A percentile compares a stretch with the other conserved stretches of the same genome.
Evolutionary conservation across 441 rosid genomes (phyloP).

Genomic region (Croton setiger): DNA sequence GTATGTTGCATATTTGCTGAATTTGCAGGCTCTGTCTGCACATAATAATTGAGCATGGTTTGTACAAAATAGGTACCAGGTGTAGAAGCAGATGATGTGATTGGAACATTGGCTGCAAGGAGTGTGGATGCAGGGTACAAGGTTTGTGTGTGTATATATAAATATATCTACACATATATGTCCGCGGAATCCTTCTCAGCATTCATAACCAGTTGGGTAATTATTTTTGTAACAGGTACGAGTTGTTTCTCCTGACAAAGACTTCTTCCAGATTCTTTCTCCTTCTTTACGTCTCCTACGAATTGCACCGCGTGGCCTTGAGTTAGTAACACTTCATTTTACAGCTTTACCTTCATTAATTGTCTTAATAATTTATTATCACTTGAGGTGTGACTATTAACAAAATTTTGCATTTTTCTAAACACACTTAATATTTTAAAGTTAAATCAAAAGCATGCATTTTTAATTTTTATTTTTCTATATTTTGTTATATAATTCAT

Average conservation of each 20-base stretch:
- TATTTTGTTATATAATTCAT: neutral
- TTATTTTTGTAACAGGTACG: slow-evolving; percentile 56
- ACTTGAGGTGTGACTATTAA: neutral
- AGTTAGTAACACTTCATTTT: slow-evolving; percentile 47
- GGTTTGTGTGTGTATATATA: slow-evolving; percentile 32
- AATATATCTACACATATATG: neutral
- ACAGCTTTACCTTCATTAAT: slow-evolving; percentile 9
- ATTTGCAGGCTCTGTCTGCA: slow-evolving; percentile 16
- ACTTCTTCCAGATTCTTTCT: slow-evolving; percentile 93
- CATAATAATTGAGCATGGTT: slow-evolving; percentile 27
- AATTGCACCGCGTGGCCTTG: slow-evolving; percentile 83
- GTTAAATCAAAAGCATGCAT: neutral
- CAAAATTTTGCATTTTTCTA: neutral
- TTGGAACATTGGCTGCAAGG: slow-evolving; percentile 86
- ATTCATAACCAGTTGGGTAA: neutral
- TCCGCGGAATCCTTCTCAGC: neutral
- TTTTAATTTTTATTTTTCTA: neutral
- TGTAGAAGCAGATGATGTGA: slow-evolving; percentile 99
- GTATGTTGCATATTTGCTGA: slow-evolving; percentile 7
- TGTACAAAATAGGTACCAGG: slow-evolving; percentile 73
- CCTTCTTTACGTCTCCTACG: slow-evolving; percentile 95
- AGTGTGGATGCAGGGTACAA: slow-evolving; percentile 78
- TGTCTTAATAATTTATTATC: neutral
- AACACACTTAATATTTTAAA: neutral
- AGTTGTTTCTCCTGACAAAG: slow-evolving; percentile 98